Evolutionary conservation across 176 grass and related monocot genomes (phyloP).

Genomic region (Aegilops bicornis): DNA sequence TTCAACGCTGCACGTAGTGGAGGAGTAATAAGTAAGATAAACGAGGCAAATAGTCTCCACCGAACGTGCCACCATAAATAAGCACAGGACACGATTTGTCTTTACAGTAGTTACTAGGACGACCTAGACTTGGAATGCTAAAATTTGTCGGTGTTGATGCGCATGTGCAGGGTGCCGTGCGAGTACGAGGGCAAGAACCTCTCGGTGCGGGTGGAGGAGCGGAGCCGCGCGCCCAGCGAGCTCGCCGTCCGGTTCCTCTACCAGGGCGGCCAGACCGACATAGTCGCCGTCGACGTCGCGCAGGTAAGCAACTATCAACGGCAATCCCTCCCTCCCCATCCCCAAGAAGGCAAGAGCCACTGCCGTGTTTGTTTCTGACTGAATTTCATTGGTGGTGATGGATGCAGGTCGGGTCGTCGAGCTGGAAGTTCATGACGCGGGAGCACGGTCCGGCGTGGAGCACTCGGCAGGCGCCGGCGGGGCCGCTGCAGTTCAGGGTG

Average conservation of each 20-base stretch:
- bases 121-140: neutral
- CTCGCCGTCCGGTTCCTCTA: constrained; percentile 76
- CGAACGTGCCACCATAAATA: neutral
- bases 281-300: constrained; percentile 85
- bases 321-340: neutral
- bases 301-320: constrained; percentile 34
- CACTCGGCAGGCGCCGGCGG: constrained; percentile 60
- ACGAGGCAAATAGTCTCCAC: neutral
- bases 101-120: neutral
- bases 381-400: neutral
- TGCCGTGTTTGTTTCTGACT: neutral
- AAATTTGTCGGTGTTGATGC: neutral
- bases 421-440: constrained; percentile 87
- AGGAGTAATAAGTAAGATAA: too few relatives aligned
- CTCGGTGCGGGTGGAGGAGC: constrained; percentile 65
- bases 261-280: constrained; percentile 96
- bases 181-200: constrained; percentile 70
- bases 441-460: constrained; percentile 88
- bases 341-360: neutral
- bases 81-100: neutral
- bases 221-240: constrained; percentile 41
- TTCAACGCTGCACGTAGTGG: neutral
- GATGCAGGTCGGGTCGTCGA: constrained; percentile 61
- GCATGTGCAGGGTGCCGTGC: constrained; percentile 68
- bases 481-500: constrained; percentile 82